Evolutionary conservation across 2,329 filamentous ascomycete species (phyloP).

Genomic region (Aspergillus arachidicola): DNA sequence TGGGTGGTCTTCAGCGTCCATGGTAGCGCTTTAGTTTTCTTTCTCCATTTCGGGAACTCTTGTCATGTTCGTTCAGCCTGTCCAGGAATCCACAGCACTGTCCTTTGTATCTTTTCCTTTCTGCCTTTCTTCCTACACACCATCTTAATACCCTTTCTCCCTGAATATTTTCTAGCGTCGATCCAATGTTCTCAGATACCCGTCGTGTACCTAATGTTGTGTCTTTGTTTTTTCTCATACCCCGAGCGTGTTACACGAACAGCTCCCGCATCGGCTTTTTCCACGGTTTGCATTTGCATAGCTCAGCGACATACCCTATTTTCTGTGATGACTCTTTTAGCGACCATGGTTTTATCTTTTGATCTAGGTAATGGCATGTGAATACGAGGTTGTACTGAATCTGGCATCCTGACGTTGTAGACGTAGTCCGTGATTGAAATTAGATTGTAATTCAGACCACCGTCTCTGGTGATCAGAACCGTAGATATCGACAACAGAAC

Average conservation of each 20-base stretch:
- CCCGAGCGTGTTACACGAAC: conserved; percentile 25
- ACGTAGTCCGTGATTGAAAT: neutral
- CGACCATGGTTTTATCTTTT: neutral
- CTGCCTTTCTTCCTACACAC: neutral
- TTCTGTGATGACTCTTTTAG: neutral
- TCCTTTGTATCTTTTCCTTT: neutral
- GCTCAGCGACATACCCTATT: conserved; percentile 24
- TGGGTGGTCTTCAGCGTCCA: neutral
- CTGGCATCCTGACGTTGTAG: neutral
- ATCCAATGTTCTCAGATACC: conserved; percentile 22
- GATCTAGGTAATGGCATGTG: conserved; percentile 6
- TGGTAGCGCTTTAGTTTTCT: neutral
- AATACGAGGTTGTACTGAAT: conserved; percentile 2
- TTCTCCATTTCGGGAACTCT: conserved; percentile 18
- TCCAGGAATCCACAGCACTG: conserved; percentile 1
- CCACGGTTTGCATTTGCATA: conserved; percentile 21
- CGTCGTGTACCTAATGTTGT: conserved; percentile 21
- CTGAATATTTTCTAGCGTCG: conserved; percentile 1
- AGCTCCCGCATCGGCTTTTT: conserved; percentile 20
- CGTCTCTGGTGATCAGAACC: neutral
- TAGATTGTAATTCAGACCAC: neutral
- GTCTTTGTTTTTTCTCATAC: conserved; percentile 19
- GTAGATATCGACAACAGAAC: neutral
- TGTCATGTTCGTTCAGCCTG: conserved; percentile 5
- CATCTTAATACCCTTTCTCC: neutral